Evolutionary conservation across 345 rosid species (phyloP), one percentile per base, ranked within the genome.

Genomic region (Cardamine occulta): DNA sequence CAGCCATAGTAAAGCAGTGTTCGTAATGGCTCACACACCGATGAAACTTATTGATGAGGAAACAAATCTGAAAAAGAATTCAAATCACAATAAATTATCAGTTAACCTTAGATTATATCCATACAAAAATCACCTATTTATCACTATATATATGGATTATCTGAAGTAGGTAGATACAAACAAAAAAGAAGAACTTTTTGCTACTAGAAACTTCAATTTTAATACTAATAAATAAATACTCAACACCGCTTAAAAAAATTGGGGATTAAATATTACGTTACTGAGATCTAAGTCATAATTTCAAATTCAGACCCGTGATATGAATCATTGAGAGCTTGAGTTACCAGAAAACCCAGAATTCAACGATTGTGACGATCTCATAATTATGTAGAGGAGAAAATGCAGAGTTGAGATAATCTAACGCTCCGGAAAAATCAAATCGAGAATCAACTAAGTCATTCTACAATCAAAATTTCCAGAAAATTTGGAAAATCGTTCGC

Each of bases 1-100:
- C 96, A 79, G 78, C 90, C 99, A 92, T 90, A 40, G 69, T 4
- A 28, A 28, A 24, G 28, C 31, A 28, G 3, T 28, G 5, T 35
- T 35, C 35, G 28, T 28, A 59, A 24, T 66, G 56, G 59, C 72
- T 66, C 70, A 28, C 76, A 24, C 8, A 73, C 44, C 63, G 17
- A 66, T 37, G 53, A 14, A 75, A 48, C 39, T 58, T 53, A 67
- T 47, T 49, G 44, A 29, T 66, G 44, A 42, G 7, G 47, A 34
- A 45, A 54, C 53, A 45, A 44, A 64, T 70, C 72, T 70, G 71
- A 14, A 2, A 47, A 34, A 11, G 13, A 31, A 39, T 18, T 4
- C 39, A 66, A 21, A 52, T 17, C 59, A 66, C 6, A 35, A 48
- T 34, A 5, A 5, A 8, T 51, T 42, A 40, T 51, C 34, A 77